Percentiles rank a stretch among this genome's conserved stretches.
Evolutionary conservation across 2,329 filamentous ascomycete genomes (phyloP).

Genomic region (Botrytis medusae): DNA sequence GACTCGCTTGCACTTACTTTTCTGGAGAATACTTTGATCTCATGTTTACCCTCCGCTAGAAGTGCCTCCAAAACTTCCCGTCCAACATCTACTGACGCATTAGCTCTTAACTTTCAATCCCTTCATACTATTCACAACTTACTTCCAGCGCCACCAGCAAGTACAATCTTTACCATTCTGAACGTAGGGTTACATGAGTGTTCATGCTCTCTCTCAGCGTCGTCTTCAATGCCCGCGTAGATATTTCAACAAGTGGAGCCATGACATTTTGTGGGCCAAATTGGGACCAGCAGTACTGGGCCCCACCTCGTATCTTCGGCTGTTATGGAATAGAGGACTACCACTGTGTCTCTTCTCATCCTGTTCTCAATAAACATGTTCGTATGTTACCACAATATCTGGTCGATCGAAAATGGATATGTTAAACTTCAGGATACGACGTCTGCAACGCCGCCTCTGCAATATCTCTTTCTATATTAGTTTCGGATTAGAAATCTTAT

Average conservation of each 20-base stretch:
- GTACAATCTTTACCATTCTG: constrained; percentile 47
- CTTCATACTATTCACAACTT: constrained; percentile 23
- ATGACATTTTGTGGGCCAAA: neutral
- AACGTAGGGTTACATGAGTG: neutral
- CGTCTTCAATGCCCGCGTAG: neutral
- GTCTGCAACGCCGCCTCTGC: no score
- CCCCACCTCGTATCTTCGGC: neutral
- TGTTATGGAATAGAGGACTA: neutral
- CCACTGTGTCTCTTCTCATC: neutral
- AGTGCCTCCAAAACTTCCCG: constrained; percentile 53
- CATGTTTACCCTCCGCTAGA: constrained; percentile 50
- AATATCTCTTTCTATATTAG: no score
- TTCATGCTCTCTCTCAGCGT: neutral
- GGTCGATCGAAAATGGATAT: neutral
- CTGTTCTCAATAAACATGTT: neutral
- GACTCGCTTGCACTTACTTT: constrained; percentile 39
- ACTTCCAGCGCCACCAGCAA: constrained; percentile 49
- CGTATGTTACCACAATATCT: neutral
- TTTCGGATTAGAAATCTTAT: no score
- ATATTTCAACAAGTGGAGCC: neutral
- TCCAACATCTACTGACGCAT: constrained; percentile 48
- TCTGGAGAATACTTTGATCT: constrained; percentile 52
- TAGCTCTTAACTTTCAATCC: neutral
- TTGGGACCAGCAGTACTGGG: neutral
- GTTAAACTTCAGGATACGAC: no score